Percentiles rank a stretch among this genome's conserved stretches.
Evolutionary conservation across 371 early-diverging fungal genomes (phyloP).

Genomic region (Mortierella sp.): DNA sequence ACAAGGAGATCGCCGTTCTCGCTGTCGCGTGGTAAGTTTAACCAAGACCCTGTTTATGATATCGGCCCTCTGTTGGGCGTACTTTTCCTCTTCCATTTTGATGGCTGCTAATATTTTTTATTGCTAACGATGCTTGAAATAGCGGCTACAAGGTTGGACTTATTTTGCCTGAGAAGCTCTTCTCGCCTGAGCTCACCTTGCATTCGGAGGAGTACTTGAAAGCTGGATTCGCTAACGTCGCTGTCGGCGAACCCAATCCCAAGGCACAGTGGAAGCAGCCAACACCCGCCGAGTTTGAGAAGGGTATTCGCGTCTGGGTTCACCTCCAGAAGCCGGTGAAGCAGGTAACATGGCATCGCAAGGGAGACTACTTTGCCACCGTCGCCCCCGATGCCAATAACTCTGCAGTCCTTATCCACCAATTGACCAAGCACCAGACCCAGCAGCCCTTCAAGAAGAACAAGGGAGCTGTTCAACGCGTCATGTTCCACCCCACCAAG

Average conservation of each 20-base stretch:
- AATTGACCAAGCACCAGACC: constrained; percentile 86
- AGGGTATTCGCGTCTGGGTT: constrained; percentile 68
- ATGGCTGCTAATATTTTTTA: background rate
- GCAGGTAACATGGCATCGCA: constrained; percentile 93
- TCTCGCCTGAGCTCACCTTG: constrained; percentile 64
- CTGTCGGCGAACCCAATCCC: constrained; percentile 45
- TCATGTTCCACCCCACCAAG: constrained; percentile 93
- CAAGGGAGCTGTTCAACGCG: constrained; percentile 90
- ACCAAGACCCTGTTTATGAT: background rate
- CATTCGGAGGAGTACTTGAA: constrained; percentile 67
- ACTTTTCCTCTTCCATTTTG: background rate
- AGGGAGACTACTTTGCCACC: constrained; percentile 96
- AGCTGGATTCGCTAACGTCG: constrained; percentile 62
- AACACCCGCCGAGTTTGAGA: constrained; percentile 63
- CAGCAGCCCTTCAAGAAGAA: constrained; percentile 93
- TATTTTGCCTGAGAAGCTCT: constrained; percentile 67
- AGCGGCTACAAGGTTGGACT: constrained; percentile 58
- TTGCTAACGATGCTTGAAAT: background rate
- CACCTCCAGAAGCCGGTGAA: constrained; percentile 76
- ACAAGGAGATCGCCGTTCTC: constrained; percentile 79
- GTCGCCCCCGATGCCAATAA: constrained; percentile 79
- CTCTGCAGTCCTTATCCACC: constrained; percentile 90
- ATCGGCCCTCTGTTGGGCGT: background rate
- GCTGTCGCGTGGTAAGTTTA: constrained; percentile 68
- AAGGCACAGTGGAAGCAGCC: constrained; percentile 74